Evolutionary conservation across 768 basidiomycete species (phyloP).

Genomic region (Leccinum disarticulatum): DNA sequence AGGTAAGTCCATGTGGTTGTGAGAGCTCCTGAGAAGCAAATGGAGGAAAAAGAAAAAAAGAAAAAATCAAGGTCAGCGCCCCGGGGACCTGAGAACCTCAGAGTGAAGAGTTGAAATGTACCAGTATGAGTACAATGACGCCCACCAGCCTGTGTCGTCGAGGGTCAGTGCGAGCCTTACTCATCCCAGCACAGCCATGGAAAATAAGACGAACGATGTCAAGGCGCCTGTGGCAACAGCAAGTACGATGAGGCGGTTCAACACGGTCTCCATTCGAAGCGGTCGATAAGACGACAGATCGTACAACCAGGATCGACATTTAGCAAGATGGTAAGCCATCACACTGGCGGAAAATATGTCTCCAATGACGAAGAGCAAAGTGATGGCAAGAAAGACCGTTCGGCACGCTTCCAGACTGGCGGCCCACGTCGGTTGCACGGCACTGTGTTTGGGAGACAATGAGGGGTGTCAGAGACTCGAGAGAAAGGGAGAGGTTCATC

Average conservation of each 20-base stretch:
- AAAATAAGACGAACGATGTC: conserved; percentile 19
- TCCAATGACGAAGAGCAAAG: conserved; percentile 24
- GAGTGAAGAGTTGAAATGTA: conserved; percentile 3
- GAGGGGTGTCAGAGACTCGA: not conserved
- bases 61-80: not conserved
- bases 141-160: conserved; percentile 20
- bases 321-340: conserved; percentile 25
- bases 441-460: conserved; percentile 5
- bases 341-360: conserved; percentile 21
- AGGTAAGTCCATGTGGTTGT: conserved; percentile 18
- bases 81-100: not conserved
- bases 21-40: conserved; percentile 14
- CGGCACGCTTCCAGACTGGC: conserved; percentile 1
- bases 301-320: conserved; percentile 12
- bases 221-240: conserved; percentile 28
- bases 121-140: conserved; percentile 25
- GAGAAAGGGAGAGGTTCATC: no score
- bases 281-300: not conserved
- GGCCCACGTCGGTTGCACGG: conserved; percentile 9
- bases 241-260: conserved; percentile 27
- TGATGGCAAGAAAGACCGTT: conserved; percentile 16
- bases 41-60: not conserved
- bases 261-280: conserved; percentile 18
- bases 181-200: not conserved
- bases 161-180: not conserved